phyloP scores from a whole-genome alignment of 345 rosid genomes.

The Citrus hindsii region DNA sequence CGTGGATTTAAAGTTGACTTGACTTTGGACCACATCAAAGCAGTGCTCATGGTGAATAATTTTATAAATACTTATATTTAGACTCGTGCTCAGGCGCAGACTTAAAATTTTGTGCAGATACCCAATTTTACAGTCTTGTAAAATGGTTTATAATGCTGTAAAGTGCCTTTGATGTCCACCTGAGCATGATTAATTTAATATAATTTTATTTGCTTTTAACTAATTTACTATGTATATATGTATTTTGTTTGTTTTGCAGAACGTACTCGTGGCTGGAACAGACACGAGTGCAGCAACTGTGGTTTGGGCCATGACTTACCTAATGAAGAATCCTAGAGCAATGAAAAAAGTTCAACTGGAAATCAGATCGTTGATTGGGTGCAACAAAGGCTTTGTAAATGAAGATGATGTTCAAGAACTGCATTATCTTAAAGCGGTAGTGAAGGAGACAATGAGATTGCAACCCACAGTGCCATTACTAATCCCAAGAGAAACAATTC shows the following conservation, averaged over 20 bases:
- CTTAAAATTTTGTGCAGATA: too few relatives aligned
- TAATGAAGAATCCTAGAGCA: slow-evolving; percentile 24
- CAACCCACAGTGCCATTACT: slow-evolving; percentile 26
- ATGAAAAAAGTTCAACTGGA: slow-evolving; percentile 28
- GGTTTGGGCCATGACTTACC: slow-evolving; percentile 29
- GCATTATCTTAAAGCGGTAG: slow-evolving; percentile 30
- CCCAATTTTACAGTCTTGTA: too few relatives aligned
- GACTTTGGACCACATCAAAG: slow-evolving; percentile 31
- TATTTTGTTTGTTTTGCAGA: not conserved
- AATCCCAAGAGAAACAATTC: slow-evolving; percentile 24
- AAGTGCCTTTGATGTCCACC: too few relatives aligned
- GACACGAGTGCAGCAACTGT: slow-evolving; percentile 20
- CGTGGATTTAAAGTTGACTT: slow-evolving; percentile 12
- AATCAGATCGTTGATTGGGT: slow-evolving; percentile 4
- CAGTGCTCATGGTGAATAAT: slow-evolving; percentile 25
- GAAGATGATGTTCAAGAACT: slow-evolving; percentile 22
- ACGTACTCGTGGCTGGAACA: slow-evolving; percentile 30
- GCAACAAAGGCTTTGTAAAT: slow-evolving; percentile 14
- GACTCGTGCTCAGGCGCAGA: too few relatives aligned
- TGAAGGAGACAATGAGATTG: slow-evolving; percentile 32
- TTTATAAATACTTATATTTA: too few relatives aligned
- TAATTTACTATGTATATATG: too few relatives aligned
- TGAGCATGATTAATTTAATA: too few relatives aligned
- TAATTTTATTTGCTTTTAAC: too few relatives aligned
- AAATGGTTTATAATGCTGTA: too few relatives aligned